Percentiles rank a stretch among this genome's conserved stretches.
phyloP scores from a whole-genome alignment of 2,329 filamentous ascomycete species.

The Coniochaeta sp. region DNA sequence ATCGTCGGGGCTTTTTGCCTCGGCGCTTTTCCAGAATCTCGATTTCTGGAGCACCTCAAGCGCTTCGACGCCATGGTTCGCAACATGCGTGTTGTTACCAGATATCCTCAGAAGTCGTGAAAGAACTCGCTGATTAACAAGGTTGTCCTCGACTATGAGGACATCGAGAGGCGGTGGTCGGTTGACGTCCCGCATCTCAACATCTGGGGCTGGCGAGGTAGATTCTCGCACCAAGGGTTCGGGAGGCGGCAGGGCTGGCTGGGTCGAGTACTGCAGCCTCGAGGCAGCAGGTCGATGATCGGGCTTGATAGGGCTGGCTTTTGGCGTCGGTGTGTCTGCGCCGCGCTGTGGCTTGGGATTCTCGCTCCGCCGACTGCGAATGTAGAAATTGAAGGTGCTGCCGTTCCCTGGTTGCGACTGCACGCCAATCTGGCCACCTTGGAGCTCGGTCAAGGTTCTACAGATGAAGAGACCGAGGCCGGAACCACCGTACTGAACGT shows the following conservation, averaged over 20 bases:
- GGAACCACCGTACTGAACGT: slow-evolving; percentile 71
- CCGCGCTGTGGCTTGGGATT: slow-evolving; percentile 5
- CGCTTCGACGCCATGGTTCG: slow-evolving; percentile 58
- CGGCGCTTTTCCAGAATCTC: slow-evolving; percentile 38
- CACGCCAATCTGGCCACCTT: slow-evolving; percentile 72
- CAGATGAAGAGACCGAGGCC: slow-evolving; percentile 75
- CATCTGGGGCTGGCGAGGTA: slow-evolving; percentile 16
- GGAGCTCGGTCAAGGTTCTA: slow-evolving; percentile 65
- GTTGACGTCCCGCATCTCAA: slow-evolving; percentile 11
- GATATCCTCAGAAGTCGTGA: slow-evolving; percentile 53
- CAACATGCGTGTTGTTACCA: slow-evolving; percentile 54
- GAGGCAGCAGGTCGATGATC: neutral
- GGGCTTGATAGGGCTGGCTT: slow-evolving; percentile 18
- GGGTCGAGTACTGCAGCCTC: neutral
- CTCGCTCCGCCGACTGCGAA: slow-evolving; percentile 52
- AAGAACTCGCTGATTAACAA: slow-evolving; percentile 54
- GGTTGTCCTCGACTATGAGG: slow-evolving; percentile 61
- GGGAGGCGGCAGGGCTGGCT: slow-evolving; percentile 19
- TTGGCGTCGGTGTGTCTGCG: slow-evolving; percentile 20
- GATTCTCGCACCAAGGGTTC: slow-evolving; percentile 26
- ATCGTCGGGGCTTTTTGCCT: slow-evolving; percentile 2
- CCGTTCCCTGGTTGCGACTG: slow-evolving; percentile 59
- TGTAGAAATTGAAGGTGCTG: slow-evolving; percentile 71
- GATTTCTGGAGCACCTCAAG: slow-evolving; percentile 50
- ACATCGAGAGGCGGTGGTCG: slow-evolving; percentile 40